phyloP scores from a whole-genome alignment of 306 rosid genomes.

The Alnus rubra region DNA sequence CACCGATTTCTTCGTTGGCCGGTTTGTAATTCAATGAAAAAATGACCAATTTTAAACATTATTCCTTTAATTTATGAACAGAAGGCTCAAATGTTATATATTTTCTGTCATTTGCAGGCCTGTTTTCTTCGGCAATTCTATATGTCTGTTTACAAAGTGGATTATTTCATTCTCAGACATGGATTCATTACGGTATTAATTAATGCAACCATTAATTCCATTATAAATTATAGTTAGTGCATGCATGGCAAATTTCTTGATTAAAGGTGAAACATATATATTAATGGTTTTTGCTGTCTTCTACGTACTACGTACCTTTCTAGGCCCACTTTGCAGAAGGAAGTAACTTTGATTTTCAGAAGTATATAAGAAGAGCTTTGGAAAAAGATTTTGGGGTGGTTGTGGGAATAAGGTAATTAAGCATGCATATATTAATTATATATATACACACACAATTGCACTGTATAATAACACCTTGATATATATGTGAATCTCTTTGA shows the following conservation, averaged over 20 bases:
- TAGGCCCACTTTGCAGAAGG: conserved; percentile 65
- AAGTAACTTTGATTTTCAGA: conserved; percentile 56
- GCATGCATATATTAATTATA: background rate
- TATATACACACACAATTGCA: background rate
- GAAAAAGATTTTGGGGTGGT: conserved; percentile 61
- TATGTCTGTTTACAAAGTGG: conserved; percentile 51
- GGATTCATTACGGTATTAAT: conserved; percentile 57
- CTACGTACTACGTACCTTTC: background rate
- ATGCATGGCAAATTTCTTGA: background rate
- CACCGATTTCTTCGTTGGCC: conserved; percentile 47
- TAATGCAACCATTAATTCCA: background rate
- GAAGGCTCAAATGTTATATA: background rate
- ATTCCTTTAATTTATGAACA: background rate
- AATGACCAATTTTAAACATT: background rate
- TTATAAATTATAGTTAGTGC: background rate
- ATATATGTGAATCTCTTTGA: background rate
- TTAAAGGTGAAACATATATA: background rate
- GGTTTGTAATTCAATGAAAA: conserved; percentile 18
- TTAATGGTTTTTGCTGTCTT: background rate
- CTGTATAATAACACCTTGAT: background rate
- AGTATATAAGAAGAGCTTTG: conserved; percentile 44
- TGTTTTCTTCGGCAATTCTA: conserved; percentile 48
- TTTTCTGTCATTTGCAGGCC: conserved; percentile 35
- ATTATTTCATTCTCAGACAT: conserved; percentile 61
- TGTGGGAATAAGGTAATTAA: conserved; percentile 46